Base-by-base conservation (phyloP, 176 grass and related monocot genomes). In the Bromus sterilis region DNA sequence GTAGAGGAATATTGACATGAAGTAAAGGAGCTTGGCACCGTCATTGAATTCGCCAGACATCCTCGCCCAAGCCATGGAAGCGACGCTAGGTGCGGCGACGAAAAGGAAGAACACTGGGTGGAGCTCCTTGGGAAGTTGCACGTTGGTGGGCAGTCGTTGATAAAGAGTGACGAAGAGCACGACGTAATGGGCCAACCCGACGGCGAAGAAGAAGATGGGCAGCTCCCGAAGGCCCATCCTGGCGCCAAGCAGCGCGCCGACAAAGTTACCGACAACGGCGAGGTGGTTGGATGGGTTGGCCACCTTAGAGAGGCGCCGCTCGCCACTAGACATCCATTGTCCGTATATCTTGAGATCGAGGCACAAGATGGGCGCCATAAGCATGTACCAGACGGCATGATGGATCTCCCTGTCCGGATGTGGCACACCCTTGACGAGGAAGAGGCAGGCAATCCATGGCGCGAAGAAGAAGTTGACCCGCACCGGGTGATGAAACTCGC, bases 101-200 rank as follows among this genome's bases (percentile, higher is more conserved):
- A 97, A 97, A 43, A 97, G 86, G 82, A 97, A 97, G 87, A 93
- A 93, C 2, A 93, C 94, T 0, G 94, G 94, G 62, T 90, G 91
- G 57, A 97, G 80, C 56, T 85, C 87, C 73, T 66, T 77, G 44
- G 94, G 91, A 11, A 97, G 86, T 73, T 69, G 77, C 48, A 67
- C 75, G 65, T 89, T 91, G 29, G 88, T 92, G 33, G 87, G 46
- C 7, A 91, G 78, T 16, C 89, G 34, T 48, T 97, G 94, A 84
- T 97, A 93, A 6, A 97, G 57, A 10, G 94, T 93, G 32, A 97
- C 89, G 56, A 97, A 93, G 3, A 97, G 77, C 61, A 97, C 94
- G 1, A 76, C 11, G 76, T 93, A 93, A 84, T 93, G 94, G 7
- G 57, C 86, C 20, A 93, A 71, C 7, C 94, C 94, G 14, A 97